phyloP scores from a whole-genome alignment of 2,329 filamentous ascomycete genomes.

The Endoconidiophora polonica region DNA sequence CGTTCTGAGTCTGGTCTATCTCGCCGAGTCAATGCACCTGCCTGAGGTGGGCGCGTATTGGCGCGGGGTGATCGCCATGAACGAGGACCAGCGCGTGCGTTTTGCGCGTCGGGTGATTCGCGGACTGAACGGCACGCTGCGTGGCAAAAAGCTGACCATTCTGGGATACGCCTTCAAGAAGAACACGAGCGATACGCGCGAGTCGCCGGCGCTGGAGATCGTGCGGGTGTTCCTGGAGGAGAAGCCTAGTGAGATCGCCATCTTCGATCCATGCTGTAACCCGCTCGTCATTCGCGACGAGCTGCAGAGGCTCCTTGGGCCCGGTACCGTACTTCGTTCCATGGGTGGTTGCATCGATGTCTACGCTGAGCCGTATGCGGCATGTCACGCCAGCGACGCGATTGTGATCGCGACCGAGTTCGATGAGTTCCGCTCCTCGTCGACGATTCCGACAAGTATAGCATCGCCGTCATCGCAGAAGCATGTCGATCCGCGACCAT shows the following conservation, averaged over 20 bases:
- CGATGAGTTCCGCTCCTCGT: constrained; percentile 35
- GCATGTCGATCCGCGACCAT: constrained; percentile 29
- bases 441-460: constrained; percentile 18
- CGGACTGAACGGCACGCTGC: constrained; percentile 50
- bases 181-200: constrained; percentile 58
- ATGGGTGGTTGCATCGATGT: constrained; percentile 30
- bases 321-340: constrained; percentile 18
- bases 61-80: constrained; percentile 57
- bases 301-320: constrained; percentile 28
- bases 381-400: constrained; percentile 32
- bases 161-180: constrained; percentile 70
- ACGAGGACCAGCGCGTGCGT: constrained; percentile 55
- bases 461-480: constrained; percentile 14
- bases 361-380: constrained; percentile 32
- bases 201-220: constrained; percentile 52
- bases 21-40: constrained; percentile 52
- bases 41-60: constrained; percentile 61
- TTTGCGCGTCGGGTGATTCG: constrained; percentile 51
- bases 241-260: constrained; percentile 42
- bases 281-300: constrained; percentile 33
- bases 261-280: constrained; percentile 51
- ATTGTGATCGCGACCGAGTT: constrained; percentile 39
- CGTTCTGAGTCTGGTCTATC: constrained; percentile 54
- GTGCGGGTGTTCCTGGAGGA: constrained; percentile 50
- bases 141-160: constrained; percentile 53